Evolutionary conservation across 2,329 filamentous ascomycete genomes (phyloP), one percentile per base, ranked within the genome.

Genomic region (Pleurostoma richardsiae): DNA sequence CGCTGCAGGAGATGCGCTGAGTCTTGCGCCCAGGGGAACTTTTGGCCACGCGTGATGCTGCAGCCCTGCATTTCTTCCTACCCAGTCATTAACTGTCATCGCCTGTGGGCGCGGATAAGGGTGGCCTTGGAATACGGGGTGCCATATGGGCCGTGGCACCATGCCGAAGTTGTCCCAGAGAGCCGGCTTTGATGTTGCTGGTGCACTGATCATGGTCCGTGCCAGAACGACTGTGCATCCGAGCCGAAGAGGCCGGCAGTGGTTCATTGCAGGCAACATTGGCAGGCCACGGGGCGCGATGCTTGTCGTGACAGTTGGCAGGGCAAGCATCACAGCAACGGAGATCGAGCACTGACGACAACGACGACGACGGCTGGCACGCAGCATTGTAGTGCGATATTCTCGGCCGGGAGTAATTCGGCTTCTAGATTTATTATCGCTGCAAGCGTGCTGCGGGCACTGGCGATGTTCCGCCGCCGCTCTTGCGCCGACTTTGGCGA

Each of bases 161-260:
- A 40, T 27, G 43, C 38, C 11, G 38, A 11, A 6, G 6, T 7
- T 40, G 26, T 40, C 11, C 30, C 40, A 19, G 30, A 19, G 28
- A 10, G 45, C 33, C 42, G 42, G 44, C 55, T 5, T 29, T 44
- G 31, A 27, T 28, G 5, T 38, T 33, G 4, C 19, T 38, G 31
- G 42, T 28, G 5, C 19, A 27, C 8, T 8, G 33, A n/a, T 36
- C 33, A 36, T 8, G n/a, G 33, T 36, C 8, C 8, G 33, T 8
- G 33, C 33, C 8, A n/a, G 33, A 8, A 36, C 33, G 33, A 36
- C 33, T 8, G 33, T 36, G 8, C 33, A 36, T 36, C n/a, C 33
- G 33, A 36, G 33, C 33, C 8, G 8, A 8, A n/a, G 8, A 8
- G 33, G 8, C n/a, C 33, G 33, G n/a, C 8, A n/a, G 33, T 36